Conservation (phyloP, 208 protist genomes). For the Acanthamoeba royreba region DNA sequence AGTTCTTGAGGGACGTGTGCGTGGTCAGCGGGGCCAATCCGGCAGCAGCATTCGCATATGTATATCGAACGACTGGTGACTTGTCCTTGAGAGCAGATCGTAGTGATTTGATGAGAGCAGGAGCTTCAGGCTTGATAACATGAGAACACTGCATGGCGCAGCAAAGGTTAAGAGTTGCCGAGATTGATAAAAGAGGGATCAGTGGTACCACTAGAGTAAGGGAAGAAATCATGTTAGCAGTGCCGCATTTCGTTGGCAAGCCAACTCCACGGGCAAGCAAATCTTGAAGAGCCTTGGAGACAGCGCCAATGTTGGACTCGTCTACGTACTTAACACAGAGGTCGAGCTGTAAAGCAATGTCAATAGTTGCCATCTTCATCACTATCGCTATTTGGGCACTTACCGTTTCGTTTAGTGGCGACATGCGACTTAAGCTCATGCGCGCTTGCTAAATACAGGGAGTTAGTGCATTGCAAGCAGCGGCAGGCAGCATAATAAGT, state of each 20-base stretch:
- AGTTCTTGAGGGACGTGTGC: constrained; percentile 1
- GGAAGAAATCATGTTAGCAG: constrained; percentile 48
- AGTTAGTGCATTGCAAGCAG: neutral
- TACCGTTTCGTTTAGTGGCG: constrained; percentile 63
- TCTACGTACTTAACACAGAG: constrained; percentile 56
- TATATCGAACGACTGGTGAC: constrained; percentile 41
- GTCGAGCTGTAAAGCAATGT: constrained; percentile 40
- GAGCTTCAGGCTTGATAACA: neutral
- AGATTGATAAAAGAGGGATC: neutral
- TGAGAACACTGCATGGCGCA: neutral
- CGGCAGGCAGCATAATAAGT: neutral
- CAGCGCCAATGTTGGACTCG: constrained; percentile 26
- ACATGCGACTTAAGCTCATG: constrained; percentile 52
- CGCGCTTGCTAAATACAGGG: constrained; percentile 16
- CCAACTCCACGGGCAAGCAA: constrained; percentile 63
- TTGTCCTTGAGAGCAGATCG: constrained; percentile 34
- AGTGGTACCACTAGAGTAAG: constrained; percentile 9
- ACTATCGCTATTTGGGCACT: no score
- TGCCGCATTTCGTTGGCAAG: constrained; percentile 58
- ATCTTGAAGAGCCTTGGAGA: constrained; percentile 47
- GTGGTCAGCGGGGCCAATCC: constrained; percentile 36
- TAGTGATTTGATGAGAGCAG: constrained; percentile 39
- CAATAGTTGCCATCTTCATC: no score
- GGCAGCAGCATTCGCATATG: constrained; percentile 39
- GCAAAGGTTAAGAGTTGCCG: neutral